Evolutionary conservation across 2,329 filamentous ascomycete genomes (phyloP).

Genomic region (Zalaria sp.): DNA sequence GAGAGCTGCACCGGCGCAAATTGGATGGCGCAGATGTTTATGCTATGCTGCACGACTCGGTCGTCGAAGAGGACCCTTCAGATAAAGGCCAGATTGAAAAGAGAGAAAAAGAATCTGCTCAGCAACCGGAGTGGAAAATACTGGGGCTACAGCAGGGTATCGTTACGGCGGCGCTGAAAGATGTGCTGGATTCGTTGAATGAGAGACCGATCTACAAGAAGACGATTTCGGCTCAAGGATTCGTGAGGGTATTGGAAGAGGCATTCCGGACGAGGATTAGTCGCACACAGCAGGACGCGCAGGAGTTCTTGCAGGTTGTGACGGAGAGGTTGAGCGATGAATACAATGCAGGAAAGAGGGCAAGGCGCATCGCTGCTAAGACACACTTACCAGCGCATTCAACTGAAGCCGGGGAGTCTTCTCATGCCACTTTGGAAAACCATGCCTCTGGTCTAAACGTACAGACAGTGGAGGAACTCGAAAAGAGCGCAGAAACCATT

Average conservation of each 20-base stretch:
- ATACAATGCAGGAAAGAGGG: constrained; percentile 71
- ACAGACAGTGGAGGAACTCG: constrained; percentile 1
- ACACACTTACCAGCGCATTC: neutral
- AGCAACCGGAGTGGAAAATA: constrained; percentile 30
- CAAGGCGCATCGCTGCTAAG: constrained; percentile 43
- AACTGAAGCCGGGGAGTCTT: neutral
- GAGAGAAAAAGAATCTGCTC: constrained; percentile 14
- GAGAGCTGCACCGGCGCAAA: constrained; percentile 71
- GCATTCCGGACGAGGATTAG: constrained; percentile 87
- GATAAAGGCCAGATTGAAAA: constrained; percentile 30
- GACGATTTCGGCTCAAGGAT: constrained; percentile 75
- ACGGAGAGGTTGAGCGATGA: constrained; percentile 87
- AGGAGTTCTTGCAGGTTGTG: constrained; percentile 91
- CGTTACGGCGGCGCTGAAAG: constrained; percentile 78
- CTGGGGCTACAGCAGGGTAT: constrained; percentile 60
- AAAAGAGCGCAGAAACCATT: constrained; percentile 4
- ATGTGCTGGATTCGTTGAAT: constrained; percentile 83
- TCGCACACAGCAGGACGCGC: constrained; percentile 90
- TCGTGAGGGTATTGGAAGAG: constrained; percentile 68
- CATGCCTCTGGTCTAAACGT: neutral
- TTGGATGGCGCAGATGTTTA: constrained; percentile 72
- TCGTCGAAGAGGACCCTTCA: constrained; percentile 21
- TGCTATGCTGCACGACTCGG: constrained; percentile 31
- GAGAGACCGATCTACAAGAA: constrained; percentile 89
- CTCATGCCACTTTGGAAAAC: neutral